Evolutionary conservation across 352 stramenopile genomes (phyloP).

Genomic region (Globisporangium abappressorium): DNA sequence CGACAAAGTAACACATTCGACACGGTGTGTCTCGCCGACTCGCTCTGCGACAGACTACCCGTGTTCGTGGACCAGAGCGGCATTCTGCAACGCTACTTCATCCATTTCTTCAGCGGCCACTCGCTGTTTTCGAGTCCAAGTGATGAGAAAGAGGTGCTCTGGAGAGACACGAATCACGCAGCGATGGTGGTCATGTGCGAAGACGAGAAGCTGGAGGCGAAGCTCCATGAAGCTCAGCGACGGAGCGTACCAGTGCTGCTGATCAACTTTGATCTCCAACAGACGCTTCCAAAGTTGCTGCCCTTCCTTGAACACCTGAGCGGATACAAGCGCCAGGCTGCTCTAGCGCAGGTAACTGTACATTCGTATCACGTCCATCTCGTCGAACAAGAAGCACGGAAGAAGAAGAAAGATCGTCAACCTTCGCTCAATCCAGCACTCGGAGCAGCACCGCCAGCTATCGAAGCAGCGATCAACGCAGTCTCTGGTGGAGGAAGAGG

Average conservation of each 20-base stretch:
- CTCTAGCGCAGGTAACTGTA: slow-evolving; percentile 19
- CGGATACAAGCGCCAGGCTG: slow-evolving; percentile 15
- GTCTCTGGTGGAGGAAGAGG: neutral
- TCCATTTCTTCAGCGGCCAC: slow-evolving; percentile 46
- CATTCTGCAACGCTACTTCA: slow-evolving; percentile 42
- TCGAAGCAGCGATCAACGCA: neutral
- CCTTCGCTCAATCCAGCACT: neutral
- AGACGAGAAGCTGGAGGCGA: slow-evolving; percentile 19
- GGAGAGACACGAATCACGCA: slow-evolving; percentile 12
- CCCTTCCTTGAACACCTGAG: slow-evolving; percentile 20
- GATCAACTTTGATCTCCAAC: slow-evolving; percentile 29
- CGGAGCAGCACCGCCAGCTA: no score
- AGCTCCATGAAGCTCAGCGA: slow-evolving; percentile 32
- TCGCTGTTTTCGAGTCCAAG: slow-evolving; percentile 27
- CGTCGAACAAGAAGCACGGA: neutral
- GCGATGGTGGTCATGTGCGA: slow-evolving; percentile 35
- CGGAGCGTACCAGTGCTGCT: slow-evolving; percentile 29
- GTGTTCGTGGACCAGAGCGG: slow-evolving; percentile 42
- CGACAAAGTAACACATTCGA: slow-evolving; percentile 7
- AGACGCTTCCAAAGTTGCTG: slow-evolving; percentile 6
- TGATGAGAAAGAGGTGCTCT: slow-evolving; percentile 20
- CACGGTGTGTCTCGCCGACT: slow-evolving; percentile 25
- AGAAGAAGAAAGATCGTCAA: slow-evolving; percentile 1
- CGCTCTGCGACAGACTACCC: slow-evolving; percentile 34
- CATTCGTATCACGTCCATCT: slow-evolving; percentile 8